Evolutionary conservation across 176 grass and related monocot genomes (phyloP).

Genomic region (Cenchrus americanus): DNA sequence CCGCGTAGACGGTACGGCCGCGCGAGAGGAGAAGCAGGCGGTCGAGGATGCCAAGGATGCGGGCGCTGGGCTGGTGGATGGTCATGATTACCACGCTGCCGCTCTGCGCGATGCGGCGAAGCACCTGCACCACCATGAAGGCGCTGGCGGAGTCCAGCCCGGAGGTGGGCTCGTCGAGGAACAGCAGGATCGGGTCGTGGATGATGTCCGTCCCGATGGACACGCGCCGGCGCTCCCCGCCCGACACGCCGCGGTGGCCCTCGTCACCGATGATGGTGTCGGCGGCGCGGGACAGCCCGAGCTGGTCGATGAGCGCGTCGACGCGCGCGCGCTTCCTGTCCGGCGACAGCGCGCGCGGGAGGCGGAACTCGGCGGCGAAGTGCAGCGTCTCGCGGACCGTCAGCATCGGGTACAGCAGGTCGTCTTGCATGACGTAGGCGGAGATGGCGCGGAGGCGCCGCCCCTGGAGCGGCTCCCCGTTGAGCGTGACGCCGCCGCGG

Average conservation of each 20-base stretch:
- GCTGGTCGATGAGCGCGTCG: constrained; percentile 70
- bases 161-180: constrained; percentile 91
- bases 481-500: constrained; percentile 56
- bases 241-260: constrained; percentile 80
- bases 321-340: constrained; percentile 64
- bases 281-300: constrained; percentile 67
- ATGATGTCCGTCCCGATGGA: constrained; percentile 88
- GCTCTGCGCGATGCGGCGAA: constrained; percentile 68
- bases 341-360: constrained; percentile 55
- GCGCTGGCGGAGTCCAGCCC: constrained; percentile 80
- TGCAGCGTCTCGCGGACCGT: constrained; percentile 81
- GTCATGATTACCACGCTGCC: constrained; percentile 88
- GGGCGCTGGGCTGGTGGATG: constrained; percentile 85
- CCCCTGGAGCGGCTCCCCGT: constrained; percentile 64
- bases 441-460: constrained; percentile 69
- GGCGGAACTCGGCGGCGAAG: constrained; percentile 83
- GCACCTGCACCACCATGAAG: constrained; percentile 93
- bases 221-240: constrained; percentile 67
- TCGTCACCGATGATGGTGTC: constrained; percentile 92
- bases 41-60: constrained; percentile 72
- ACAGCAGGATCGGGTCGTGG: constrained; percentile 83
- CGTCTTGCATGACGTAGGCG: constrained; percentile 93
- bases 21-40: constrained; percentile 67
- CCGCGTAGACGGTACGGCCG: constrained; percentile 67
- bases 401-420: constrained; percentile 92